A percentile compares a stretch with the other conserved stretches of the same genome.
These are phyloP conservation scores for Aspergillus tanneri DNA, from an alignment of 2,329 filamentous ascomycete genomes.

Conservation along the genomic window DNA sequence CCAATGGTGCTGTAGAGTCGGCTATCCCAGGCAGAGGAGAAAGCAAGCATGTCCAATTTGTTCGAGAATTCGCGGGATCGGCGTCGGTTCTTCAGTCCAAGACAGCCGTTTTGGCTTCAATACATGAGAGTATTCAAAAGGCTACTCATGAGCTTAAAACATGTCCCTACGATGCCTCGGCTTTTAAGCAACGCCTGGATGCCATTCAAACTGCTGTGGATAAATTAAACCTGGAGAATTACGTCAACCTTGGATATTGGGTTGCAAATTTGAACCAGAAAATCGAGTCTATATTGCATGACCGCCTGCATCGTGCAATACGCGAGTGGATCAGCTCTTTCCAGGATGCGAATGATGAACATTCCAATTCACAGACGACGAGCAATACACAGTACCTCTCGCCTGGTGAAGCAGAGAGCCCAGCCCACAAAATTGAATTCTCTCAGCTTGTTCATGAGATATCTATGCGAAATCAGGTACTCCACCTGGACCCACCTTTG, in stretches of 20 bases:
- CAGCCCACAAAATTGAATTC: conserved; percentile 42
- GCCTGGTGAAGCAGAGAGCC: conserved; percentile 30
- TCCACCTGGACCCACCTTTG: conserved; percentile 90
- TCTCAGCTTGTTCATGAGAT: conserved; percentile 76
- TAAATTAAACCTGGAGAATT: conserved; percentile 93
- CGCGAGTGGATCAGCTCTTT: conserved; percentile 86
- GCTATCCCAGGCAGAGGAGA: conserved; percentile 62
- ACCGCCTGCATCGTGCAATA: conserved; percentile 81
- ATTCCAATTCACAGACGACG: conserved; percentile 23
- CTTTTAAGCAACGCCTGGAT: conserved; percentile 78
- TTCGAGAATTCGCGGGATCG: conserved; percentile 84
- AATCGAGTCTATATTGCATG: conserved; percentile 75
- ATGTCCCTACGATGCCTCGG: conserved; percentile 76
- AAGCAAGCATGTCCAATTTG: conserved; percentile 94
- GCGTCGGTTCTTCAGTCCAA: conserved; percentile 88
- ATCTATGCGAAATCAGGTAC: conserved; percentile 96
- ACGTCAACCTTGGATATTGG: conserved; percentile 89
- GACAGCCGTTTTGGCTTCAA: conserved; percentile 72
- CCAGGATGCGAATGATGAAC: conserved; percentile 53
- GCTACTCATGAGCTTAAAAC: conserved; percentile 78
- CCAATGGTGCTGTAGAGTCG: conserved; percentile 61
- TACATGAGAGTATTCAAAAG: conserved; percentile 78
- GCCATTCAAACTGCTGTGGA: conserved; percentile 89
- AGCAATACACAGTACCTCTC: conserved; percentile 21
- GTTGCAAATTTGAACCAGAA: conserved; percentile 81